A percentile compares a stretch with the other conserved stretches of the same genome.
These are phyloP conservation scores for Eucalyptus sideroxylon DNA, from an alignment of 345 rosid species.

Conservation along the genomic window DNA sequence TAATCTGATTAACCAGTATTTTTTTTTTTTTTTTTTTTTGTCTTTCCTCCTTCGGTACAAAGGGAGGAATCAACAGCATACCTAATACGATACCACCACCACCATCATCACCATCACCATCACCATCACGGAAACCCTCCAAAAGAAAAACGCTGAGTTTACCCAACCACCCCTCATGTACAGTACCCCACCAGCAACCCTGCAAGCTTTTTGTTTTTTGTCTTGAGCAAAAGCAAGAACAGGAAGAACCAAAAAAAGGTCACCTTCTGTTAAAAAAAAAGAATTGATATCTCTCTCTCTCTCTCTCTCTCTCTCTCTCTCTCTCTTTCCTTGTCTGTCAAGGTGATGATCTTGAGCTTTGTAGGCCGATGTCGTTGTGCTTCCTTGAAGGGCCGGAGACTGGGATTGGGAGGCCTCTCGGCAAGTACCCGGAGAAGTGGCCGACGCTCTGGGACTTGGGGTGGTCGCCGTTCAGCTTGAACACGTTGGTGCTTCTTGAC, in stretches of 20 bases:
- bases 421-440: conserved; percentile 25
- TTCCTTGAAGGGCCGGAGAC: conserved; percentile 33
- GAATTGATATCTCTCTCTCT: background rate
- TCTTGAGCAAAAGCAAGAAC: background rate
- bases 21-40: background rate
- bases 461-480: conserved; percentile 2
- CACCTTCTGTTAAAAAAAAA: background rate
- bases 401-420: conserved; percentile 22
- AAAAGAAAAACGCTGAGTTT: background rate
- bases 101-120: background rate
- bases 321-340: background rate
- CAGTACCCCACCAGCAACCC: background rate
- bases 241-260: background rate
- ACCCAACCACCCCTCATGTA: background rate
- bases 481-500: background rate
- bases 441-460: background rate
- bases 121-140: background rate
- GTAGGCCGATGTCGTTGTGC: conserved; percentile 35
- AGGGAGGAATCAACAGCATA: background rate
- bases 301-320: background rate
- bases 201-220: background rate
- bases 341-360: conserved; percentile 3
- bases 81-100: background rate
- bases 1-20: background rate
- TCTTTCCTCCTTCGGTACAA: background rate